Evolutionary conservation across 257 asterid genomes (phyloP).

Genomic region (Primulina tabacum): DNA sequence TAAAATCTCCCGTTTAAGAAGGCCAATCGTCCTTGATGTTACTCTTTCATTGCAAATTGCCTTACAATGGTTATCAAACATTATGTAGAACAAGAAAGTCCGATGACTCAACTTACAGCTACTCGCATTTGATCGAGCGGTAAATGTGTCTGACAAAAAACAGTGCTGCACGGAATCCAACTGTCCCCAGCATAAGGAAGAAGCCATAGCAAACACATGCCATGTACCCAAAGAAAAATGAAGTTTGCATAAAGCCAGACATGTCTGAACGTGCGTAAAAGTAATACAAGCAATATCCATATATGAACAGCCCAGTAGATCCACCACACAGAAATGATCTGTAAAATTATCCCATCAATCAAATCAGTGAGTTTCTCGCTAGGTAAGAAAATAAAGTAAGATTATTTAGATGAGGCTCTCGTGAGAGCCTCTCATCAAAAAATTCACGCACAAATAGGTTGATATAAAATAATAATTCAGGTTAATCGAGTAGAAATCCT

Average conservation of each 20-base stretch:
- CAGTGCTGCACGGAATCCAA: slow-evolving; percentile 48
- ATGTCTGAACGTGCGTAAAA: slow-evolving; percentile 45
- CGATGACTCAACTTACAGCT: background rate
- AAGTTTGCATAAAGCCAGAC: slow-evolving; percentile 68
- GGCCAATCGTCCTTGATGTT: background rate
- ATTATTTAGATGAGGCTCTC: background rate
- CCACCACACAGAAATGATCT: slow-evolving; percentile 51
- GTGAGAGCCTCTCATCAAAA: background rate
- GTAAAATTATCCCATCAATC: background rate
- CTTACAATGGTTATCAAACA: background rate
- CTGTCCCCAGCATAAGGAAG: slow-evolving; percentile 53
- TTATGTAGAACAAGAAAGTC: background rate
- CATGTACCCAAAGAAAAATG: slow-evolving; percentile 72
- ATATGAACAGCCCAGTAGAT: slow-evolving; percentile 45
- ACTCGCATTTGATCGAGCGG: slow-evolving; percentile 54
- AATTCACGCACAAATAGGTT: background rate
- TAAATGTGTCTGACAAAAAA: slow-evolving; percentile 50
- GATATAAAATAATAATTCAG: background rate
- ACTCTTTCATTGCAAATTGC: background rate
- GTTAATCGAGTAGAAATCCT: background rate
- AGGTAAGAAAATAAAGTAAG: background rate
- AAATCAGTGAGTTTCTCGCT: background rate
- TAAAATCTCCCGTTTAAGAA: background rate
- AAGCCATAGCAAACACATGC: slow-evolving; percentile 53
- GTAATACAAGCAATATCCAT: slow-evolving; percentile 44